phyloP scores from a whole-genome alignment of 495 filamentous ascomycete genomes.

The Neurospora hispaniola region DNA sequence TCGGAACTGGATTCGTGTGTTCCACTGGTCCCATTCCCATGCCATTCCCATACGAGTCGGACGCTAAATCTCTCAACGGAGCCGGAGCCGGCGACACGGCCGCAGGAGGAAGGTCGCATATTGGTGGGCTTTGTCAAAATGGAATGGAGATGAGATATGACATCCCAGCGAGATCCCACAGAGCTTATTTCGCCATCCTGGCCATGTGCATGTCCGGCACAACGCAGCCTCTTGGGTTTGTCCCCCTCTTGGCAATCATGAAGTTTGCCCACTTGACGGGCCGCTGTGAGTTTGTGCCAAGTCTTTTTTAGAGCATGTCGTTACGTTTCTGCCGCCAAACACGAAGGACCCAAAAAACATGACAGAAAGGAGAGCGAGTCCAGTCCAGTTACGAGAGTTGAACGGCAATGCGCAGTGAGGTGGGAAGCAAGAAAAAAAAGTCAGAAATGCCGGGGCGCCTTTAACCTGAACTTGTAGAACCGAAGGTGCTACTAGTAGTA shows the following conservation, averaged over 20 bases:
- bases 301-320: not conserved
- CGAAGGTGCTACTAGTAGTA: not conserved
- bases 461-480: not conserved
- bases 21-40: not conserved
- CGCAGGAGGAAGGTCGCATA: not conserved
- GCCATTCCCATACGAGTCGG: not conserved
- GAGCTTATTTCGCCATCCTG: not conserved
- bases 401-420: not conserved
- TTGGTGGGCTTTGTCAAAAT: not conserved
- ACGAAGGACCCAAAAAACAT: not conserved
- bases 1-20: not conserved
- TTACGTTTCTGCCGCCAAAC: not conserved
- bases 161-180: not conserved
- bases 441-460: not conserved
- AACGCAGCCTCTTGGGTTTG: not conserved
- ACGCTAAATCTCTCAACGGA: not conserved
- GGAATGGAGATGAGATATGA: not conserved
- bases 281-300: not conserved
- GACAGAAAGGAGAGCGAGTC: not conserved
- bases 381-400: not conserved
- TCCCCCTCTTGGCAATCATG: not conserved
- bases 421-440: not conserved
- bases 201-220: not conserved
- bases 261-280: not conserved
- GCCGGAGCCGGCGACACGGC: not conserved